phyloP scores from a whole-genome alignment of 305 asterid genomes.

The Solanum hybrid region DNA sequence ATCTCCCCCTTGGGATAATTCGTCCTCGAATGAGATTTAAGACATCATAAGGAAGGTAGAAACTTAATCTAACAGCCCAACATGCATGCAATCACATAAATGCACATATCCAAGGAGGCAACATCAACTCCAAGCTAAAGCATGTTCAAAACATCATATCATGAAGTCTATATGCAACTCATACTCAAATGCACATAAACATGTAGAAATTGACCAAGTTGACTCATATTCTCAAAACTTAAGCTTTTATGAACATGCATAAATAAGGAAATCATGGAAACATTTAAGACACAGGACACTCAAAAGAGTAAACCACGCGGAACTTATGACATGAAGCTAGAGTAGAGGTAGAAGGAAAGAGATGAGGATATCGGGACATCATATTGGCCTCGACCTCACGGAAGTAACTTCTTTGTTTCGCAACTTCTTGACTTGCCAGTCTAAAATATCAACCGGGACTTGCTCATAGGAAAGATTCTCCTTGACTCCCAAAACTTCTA shows the following conservation, averaged over 20 bases:
- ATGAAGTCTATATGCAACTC: background rate
- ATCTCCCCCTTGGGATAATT: background rate
- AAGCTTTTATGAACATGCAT: background rate
- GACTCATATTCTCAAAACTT: background rate
- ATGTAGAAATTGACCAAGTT: background rate
- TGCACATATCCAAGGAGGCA: background rate
- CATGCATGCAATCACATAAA: background rate
- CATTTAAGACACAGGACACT: background rate
- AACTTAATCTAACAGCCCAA: background rate
- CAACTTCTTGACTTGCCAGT: background rate
- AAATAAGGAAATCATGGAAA: background rate
- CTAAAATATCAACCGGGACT: background rate
- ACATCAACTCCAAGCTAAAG: background rate
- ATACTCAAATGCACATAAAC: background rate
- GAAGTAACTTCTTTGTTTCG: background rate
- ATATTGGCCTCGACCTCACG: background rate
- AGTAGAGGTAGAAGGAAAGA: background rate
- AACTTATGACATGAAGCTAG: background rate
- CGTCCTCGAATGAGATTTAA: background rate
- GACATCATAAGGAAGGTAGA: background rate
- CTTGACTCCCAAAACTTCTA: background rate
- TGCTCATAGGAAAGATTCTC: background rate
- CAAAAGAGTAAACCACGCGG: background rate
- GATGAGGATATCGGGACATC: background rate
- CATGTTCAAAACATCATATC: background rate